A percentile compares a stretch with the other conserved stretches of the same genome.
phyloP scores from a whole-genome alignment of 2,329 filamentous ascomycete species.

The Pseudopithomyces maydicus region DNA sequence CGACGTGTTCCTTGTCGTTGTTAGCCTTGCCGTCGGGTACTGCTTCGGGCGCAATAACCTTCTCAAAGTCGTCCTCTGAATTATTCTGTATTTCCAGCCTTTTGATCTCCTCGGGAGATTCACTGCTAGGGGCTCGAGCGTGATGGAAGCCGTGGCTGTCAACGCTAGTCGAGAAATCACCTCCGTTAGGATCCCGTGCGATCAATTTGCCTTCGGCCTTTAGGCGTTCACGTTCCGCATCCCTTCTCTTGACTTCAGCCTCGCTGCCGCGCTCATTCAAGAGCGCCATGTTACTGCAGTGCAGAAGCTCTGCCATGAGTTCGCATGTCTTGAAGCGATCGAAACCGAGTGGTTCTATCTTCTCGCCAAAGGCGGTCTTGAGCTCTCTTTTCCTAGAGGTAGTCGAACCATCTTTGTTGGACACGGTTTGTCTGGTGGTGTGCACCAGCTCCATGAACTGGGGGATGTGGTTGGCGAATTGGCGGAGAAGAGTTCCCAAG shows the following conservation, averaged over 20 bases:
- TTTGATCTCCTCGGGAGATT: constrained; percentile 69
- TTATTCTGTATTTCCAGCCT: constrained; percentile 78
- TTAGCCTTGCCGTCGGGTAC: constrained; percentile 65
- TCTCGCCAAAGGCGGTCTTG: constrained; percentile 85
- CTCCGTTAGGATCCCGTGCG: constrained; percentile 62
- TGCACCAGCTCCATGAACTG: constrained; percentile 92
- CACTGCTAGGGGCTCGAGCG: constrained; percentile 52
- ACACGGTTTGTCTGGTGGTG: constrained; percentile 66
- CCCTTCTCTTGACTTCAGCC: constrained; percentile 78
- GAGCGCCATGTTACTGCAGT: constrained; percentile 98
- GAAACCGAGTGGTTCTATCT: constrained; percentile 93
- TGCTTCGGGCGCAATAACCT: constrained; percentile 73
- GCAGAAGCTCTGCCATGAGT: constrained; percentile 94
- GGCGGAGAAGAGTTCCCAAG: constrained; percentile 82
- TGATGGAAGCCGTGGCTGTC: constrained; percentile 59
- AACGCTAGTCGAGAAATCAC: constrained; percentile 56
- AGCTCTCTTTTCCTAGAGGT: constrained; percentile 75
- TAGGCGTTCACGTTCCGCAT: constrained; percentile 79
- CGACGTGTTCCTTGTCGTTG: constrained; percentile 57
- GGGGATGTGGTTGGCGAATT: constrained; percentile 89
- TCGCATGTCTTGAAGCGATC: constrained; percentile 99
- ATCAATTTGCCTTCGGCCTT: constrained; percentile 77
- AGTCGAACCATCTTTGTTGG: constrained; percentile 60
- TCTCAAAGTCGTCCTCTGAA: constrained; percentile 92
- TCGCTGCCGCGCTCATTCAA: constrained; percentile 92